Percentiles rank a stretch among this genome's conserved stretches.
These are phyloP conservation scores for Punctularia strigosozonata DNA, from an alignment of 768 basidiomycete genomes.

Conservation along the genomic window DNA sequence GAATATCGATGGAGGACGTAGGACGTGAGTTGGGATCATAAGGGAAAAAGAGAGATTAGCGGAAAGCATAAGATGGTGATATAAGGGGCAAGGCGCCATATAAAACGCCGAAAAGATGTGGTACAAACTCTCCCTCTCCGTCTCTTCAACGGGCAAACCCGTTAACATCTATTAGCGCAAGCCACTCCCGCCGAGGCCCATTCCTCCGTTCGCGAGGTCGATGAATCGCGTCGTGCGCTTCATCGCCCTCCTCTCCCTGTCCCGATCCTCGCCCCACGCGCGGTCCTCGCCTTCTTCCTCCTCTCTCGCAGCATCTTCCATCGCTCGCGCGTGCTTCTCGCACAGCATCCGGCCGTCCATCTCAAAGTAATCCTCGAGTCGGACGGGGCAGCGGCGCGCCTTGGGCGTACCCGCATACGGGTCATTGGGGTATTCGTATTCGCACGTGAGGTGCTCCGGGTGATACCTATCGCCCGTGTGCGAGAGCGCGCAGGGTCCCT, in stretches of 20 bases:
- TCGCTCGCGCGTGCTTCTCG: constrained; percentile 56
- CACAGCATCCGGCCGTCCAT: constrained; percentile 79
- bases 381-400: constrained; percentile 32
- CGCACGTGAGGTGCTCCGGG: constrained; percentile 81
- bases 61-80: no score
- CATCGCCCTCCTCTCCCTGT: constrained; percentile 34
- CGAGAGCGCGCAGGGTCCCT: constrained; percentile 86
- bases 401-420: constrained; percentile 5
- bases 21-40: no score
- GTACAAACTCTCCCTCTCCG: no score
- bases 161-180: constrained; percentile 6
- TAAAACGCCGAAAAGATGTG: no score
- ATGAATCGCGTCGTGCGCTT: constrained; percentile 78
- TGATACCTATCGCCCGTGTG: constrained; percentile 76
- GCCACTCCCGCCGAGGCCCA: constrained; percentile 15
- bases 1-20: no score
- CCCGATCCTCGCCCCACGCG: constrained; percentile 5
- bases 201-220: constrained; percentile 52
- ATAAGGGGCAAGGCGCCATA: no score
- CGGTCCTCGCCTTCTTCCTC: constrained; percentile 12
- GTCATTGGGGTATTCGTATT: constrained; percentile 32
- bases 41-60: no score
- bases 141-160: background rate
- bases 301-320: constrained; percentile 11
- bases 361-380: constrained; percentile 80